Evolutionary conservation across 495 filamentous ascomycete genomes (phyloP), one percentile per base, ranked within the genome.

Genomic region (Penicillium canescens): DNA sequence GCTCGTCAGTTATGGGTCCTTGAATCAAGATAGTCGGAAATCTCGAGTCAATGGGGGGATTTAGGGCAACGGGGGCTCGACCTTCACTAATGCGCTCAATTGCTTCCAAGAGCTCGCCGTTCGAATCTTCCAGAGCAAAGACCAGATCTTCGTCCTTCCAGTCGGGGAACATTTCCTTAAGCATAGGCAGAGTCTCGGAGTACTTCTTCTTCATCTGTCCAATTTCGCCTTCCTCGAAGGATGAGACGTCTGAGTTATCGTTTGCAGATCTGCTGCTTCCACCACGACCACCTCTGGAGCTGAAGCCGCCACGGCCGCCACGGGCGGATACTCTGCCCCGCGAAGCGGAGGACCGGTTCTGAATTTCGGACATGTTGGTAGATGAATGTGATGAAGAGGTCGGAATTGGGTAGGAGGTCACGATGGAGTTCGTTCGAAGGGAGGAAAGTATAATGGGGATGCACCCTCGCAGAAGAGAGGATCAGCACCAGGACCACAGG

Each of bases 111-210:
- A 96, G 80, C 68, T 97, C 90, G 62, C 93, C 94, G 63, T 92
- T 82, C 36, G 90, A 92, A 76, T 99, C 94, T 68, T 94, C 82
- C 52, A 99, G 77, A 46, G 91, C 91, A 61, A 91, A 92, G 44
- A 96, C 83, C 44, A 98, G 81, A 67, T 98, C 91, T 64, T 94
- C 89, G 55, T 92, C 86, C 44, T 92, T 89, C 92, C 91, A 96
- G 68, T 89, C 84, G 23, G 91, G 83, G 78, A 96, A 96, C 76
- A 98, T 82, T 65, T 96, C 93, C 69, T 89, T 91, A 65, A 98
- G 84, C 54, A 79, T 84, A 45, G 71, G 75, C 57, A 97, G 76
- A 70, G 91, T 86, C 56, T 70, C 64, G 57, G 86, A 79, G 68
- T 96, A 96, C 61, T 88, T 83, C 76, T 87, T 90, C 81, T 95